phyloP scores from a whole-genome alignment of 2,329 filamentous ascomycete species.

The Endocalyx cinctus region DNA sequence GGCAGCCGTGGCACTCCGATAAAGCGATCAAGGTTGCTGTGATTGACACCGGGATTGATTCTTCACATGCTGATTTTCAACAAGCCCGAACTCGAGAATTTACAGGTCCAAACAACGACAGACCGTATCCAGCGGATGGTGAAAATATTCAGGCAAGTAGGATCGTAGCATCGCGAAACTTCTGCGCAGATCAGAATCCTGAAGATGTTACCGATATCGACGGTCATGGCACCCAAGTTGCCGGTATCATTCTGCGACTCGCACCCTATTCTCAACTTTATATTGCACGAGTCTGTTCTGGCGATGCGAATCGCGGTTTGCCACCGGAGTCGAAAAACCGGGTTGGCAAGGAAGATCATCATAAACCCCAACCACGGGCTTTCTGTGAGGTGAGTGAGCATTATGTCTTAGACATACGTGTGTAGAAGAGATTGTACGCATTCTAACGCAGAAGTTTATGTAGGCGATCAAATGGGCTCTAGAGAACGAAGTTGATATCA shows the following conservation, averaged over 20 bases:
- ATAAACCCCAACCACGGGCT: too few relatives aligned
- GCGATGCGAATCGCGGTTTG: slow-evolving; percentile 2
- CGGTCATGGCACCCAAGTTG: slow-evolving; percentile 3
- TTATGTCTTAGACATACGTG: too few relatives aligned
- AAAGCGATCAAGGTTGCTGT: slow-evolving; percentile 1
- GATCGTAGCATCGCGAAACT: slow-evolving; percentile 2
- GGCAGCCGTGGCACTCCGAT: too few relatives aligned
- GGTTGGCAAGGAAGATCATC: background rate
- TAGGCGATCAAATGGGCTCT: slow-evolving; percentile 3
- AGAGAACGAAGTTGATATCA: slow-evolving; percentile 2
- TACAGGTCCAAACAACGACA: slow-evolving; percentile 1
- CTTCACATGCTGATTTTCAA: slow-evolving; percentile 2
- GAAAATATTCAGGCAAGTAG: background rate
- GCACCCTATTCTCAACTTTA: slow-evolving; percentile 2
- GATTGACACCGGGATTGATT: slow-evolving; percentile 4
- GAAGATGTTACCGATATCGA: slow-evolving; percentile 2
- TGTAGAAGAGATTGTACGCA: too few relatives aligned
- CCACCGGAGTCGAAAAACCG: slow-evolving; percentile 1
- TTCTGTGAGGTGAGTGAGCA: too few relatives aligned
- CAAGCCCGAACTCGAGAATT: slow-evolving; percentile 2
- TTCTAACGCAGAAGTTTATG: background rate
- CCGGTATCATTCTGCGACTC: slow-evolving; percentile 3
- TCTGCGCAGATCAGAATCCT: background rate
- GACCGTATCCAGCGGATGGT: background rate
- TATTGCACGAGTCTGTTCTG: slow-evolving; percentile 3